Evolutionary conservation across 2,329 filamentous ascomycete genomes (phyloP).

Genomic region (Neonectria ditissima): DNA sequence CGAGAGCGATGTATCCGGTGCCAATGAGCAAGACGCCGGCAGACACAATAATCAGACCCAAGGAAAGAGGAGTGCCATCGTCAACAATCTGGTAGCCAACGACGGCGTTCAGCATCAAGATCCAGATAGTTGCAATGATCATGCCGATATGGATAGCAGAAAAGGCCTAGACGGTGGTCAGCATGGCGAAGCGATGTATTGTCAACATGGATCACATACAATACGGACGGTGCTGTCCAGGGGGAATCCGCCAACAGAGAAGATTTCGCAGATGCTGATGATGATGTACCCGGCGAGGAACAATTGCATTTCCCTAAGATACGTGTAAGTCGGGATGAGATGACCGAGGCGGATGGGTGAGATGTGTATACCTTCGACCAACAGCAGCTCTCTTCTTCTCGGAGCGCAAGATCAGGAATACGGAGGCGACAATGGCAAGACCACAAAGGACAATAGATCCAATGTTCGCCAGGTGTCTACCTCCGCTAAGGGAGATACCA

Average conservation of each 20-base stretch:
- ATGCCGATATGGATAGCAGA: conserved; percentile 90
- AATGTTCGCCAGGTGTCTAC: conserved; percentile 80
- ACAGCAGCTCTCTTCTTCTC: conserved; percentile 94
- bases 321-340: conserved; percentile 19
- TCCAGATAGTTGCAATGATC: conserved; percentile 89
- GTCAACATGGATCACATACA: conserved; percentile 63
- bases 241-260: conserved; percentile 91
- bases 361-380: conserved; percentile 78
- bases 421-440: conserved; percentile 76
- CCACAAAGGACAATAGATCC: conserved; percentile 90
- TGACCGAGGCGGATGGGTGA: conserved; percentile 9
- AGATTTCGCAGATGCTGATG: conserved; percentile 94
- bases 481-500: conserved; percentile 78
- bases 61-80: conserved; percentile 87
- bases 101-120: conserved; percentile 89
- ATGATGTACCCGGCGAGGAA: conserved; percentile 90
- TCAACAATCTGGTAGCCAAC: conserved; percentile 95
- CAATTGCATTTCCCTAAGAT: conserved; percentile 89
- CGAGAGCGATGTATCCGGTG: conserved; percentile 94
- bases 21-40: conserved; percentile 82
- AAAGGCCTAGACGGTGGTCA: conserved; percentile 72
- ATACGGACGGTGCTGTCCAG: conserved; percentile 76
- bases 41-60: conserved; percentile 80
- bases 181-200: conserved; percentile 7
- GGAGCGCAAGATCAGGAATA: conserved; percentile 80